Conservation (phyloP, 1,284 basidiomycete species). For the Austroboletus niveus region DNA sequence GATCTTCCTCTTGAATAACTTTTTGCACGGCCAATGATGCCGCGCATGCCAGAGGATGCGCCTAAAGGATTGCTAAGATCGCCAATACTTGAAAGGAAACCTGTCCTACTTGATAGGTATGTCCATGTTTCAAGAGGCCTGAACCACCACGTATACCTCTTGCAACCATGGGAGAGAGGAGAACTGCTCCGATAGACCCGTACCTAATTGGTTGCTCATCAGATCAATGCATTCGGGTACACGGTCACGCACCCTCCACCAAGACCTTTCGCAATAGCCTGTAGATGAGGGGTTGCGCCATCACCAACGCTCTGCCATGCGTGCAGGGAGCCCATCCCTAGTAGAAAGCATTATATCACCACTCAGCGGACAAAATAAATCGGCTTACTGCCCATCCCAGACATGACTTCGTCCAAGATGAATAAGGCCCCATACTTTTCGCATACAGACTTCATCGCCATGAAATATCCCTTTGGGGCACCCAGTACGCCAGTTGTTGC, state of each 20-base stretch:
- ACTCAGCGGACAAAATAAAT: background rate
- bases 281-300: slow-evolving; percentile 73
- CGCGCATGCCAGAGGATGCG: slow-evolving; percentile 71
- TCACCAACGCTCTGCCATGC: slow-evolving; percentile 84
- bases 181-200: slow-evolving; percentile 77
- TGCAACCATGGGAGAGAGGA: slow-evolving; percentile 71
- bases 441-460: slow-evolving; percentile 84
- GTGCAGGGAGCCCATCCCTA: slow-evolving; percentile 82
- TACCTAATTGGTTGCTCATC: slow-evolving; percentile 47
- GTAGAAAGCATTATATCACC: slow-evolving; percentile 2
- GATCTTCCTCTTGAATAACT: slow-evolving; percentile 64
- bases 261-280: slow-evolving; percentile 83
- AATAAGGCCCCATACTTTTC: slow-evolving; percentile 84
- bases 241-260: slow-evolving; percentile 67
- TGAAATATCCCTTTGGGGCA: slow-evolving; percentile 78
- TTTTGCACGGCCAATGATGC: slow-evolving; percentile 79
- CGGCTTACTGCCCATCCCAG: slow-evolving; percentile 77
- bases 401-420: slow-evolving; percentile 86
- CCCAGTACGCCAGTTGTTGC: slow-evolving; percentile 75
- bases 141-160: slow-evolving; percentile 63
- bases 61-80: slow-evolving; percentile 37
- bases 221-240: slow-evolving; percentile 1
- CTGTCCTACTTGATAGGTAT: slow-evolving; percentile 72
- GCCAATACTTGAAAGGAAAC: background rate
- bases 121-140: slow-evolving; percentile 79